Conservation (phyloP, 441 rosid species). For the Erodium trifolium region DNA sequence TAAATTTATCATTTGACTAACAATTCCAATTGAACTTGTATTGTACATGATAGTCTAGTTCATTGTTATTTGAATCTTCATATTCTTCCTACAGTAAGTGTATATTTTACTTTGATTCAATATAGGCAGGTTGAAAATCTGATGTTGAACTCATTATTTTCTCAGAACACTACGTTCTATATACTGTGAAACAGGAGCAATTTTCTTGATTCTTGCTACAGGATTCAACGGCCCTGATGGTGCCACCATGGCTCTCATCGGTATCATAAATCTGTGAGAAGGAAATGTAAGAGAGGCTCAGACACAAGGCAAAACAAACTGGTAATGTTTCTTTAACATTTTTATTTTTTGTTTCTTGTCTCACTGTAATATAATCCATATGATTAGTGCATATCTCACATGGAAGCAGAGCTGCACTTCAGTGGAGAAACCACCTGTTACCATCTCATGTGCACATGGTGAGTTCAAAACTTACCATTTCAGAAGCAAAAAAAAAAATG, state of each 20-base stretch:
- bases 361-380: not conserved
- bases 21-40: not conserved
- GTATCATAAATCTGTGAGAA: slow-evolving; percentile 10
- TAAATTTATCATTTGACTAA: slow-evolving; percentile 4
- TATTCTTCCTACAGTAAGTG: not conserved
- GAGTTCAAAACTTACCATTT: not conserved
- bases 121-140: not conserved
- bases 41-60: slow-evolving; percentile 1
- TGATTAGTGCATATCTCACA: slow-evolving; percentile 2
- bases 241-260: slow-evolving; percentile 15
- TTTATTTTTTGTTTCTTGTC: not conserved
- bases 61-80: not conserved
- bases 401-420: not conserved
- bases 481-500: not conserved
- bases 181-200: not conserved
- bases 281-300: slow-evolving; percentile 18
- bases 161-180: not conserved
- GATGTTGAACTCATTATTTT: not conserved
- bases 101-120: not conserved
- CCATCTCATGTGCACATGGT: not conserved
- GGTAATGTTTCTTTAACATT: slow-evolving; percentile 1
- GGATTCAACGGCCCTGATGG: slow-evolving; percentile 3
- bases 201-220: not conserved
- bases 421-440: not conserved
- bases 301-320: slow-evolving; percentile 16